Conservation (phyloP, 2,329 filamentous ascomycete species). For the Plectosphaerella plurivora region DNA sequence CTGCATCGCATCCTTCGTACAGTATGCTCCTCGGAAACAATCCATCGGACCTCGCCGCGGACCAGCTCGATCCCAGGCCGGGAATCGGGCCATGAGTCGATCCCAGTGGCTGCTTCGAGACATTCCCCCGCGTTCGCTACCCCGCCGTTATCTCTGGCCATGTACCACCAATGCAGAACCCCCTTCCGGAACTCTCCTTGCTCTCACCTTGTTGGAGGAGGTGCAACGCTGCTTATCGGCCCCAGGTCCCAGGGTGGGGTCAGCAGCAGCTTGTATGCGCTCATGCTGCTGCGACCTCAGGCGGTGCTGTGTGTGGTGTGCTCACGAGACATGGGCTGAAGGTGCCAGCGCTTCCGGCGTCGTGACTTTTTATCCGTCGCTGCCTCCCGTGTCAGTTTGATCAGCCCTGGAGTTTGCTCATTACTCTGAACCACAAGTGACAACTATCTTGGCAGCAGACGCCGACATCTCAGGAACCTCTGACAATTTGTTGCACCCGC, state of each 20-base stretch:
- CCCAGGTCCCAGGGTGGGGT: background rate
- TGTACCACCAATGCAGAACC: background rate
- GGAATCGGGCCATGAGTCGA: background rate
- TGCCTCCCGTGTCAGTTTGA: background rate
- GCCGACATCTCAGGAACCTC: background rate
- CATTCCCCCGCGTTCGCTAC: slow-evolving; percentile 1
- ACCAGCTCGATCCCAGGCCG: background rate
- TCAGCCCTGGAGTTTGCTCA: background rate
- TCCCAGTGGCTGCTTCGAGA: slow-evolving; percentile 1
- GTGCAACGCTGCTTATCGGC: slow-evolving; percentile 1
- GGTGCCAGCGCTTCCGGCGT: background rate
- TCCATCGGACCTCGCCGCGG: background rate
- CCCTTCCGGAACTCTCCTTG: background rate
- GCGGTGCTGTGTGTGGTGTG: background rate
- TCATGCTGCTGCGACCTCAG: too few relatives aligned
- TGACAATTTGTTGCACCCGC: background rate
- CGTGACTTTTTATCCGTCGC: too few relatives aligned
- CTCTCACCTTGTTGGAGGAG: background rate
- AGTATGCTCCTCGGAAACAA: too few relatives aligned
- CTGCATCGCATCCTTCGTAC: too few relatives aligned
- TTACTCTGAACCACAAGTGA: too few relatives aligned
- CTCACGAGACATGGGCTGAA: background rate
- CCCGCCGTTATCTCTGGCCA: slow-evolving; percentile 2
- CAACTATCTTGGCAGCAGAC: too few relatives aligned
- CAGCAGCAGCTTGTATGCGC: background rate